Evolutionary conservation across 768 basidiomycete genomes (phyloP).

Genomic region (Mycena haematopus): DNA sequence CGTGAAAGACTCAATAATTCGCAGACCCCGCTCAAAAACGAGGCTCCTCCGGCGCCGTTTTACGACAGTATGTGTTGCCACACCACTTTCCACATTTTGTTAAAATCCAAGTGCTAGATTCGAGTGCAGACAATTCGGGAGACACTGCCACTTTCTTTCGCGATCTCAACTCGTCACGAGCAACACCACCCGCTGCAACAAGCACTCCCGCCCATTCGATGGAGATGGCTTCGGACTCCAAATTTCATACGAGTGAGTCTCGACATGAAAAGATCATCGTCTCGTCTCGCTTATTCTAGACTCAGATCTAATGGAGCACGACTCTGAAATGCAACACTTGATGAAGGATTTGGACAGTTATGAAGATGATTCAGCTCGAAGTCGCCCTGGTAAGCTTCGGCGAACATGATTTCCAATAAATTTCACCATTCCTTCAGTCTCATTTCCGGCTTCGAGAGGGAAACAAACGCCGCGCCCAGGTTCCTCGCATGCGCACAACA

Average conservation of each 20-base stretch:
- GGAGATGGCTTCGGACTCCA: slow-evolving; percentile 57
- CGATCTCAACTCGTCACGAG: slow-evolving; percentile 46
- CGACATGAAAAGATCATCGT: neutral
- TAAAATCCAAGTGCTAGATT: slow-evolving; percentile 21
- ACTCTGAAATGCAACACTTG: slow-evolving; percentile 75
- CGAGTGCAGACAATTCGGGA: slow-evolving; percentile 39
- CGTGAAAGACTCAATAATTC: slow-evolving; percentile 52
- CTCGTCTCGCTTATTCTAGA: slow-evolving; percentile 25
- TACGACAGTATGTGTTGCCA: slow-evolving; percentile 43
- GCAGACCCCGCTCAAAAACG: slow-evolving; percentile 44
- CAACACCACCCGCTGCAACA: slow-evolving; percentile 54
- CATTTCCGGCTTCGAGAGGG: slow-evolving; percentile 30
- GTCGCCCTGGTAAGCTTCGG: slow-evolving; percentile 29
- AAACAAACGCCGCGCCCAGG: slow-evolving; percentile 16
- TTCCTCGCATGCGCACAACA: slow-evolving; percentile 5
- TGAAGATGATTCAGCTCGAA: slow-evolving; percentile 44
- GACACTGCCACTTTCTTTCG: slow-evolving; percentile 47
- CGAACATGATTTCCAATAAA: neutral
- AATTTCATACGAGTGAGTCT: slow-evolving; percentile 62
- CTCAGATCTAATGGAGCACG: slow-evolving; percentile 69
- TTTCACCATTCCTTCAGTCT: slow-evolving; percentile 21
- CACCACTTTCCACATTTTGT: neutral
- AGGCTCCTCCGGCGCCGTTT: slow-evolving; percentile 38
- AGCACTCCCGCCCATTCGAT: slow-evolving; percentile 64
- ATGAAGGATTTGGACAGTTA: slow-evolving; percentile 63